Base-by-base conservation (phyloP, 2,329 filamentous ascomycete species). In the Colletotrichum liriopes region DNA sequence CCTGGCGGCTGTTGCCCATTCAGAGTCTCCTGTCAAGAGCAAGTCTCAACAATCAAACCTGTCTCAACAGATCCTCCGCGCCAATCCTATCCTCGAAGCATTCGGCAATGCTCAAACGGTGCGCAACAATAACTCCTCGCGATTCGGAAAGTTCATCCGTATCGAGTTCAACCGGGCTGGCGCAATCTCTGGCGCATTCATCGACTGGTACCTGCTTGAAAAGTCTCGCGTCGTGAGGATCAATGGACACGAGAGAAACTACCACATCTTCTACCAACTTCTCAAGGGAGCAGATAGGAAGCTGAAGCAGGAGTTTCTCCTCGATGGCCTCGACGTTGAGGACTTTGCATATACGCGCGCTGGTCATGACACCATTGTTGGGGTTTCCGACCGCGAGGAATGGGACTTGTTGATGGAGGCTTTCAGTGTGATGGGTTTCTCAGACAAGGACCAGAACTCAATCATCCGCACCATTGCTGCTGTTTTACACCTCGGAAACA, bases 81-180 rank as follows among this genome's bases (percentile, higher is more conserved):
- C 96, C 72, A 99, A 99, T 80, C 96, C 96, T 0, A 99, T 99
- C 60, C 89, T 99, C 3, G 97, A 99, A 88, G 93, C 96, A 1
- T 99, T 99, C 78, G 97, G 97, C 73, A 99, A 99, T 79, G 96
- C 96, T 1, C 97, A 99, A 81, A 99, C 96, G 0, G 94, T 99
- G 39, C 91, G 96, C 65, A 99, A 99, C 82, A 96, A 99, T 84
- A 99, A 99, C 81, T 99, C 96, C 0, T 99, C 96, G 6, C 92
- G 96, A 75, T 99, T 99, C 78, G 96, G 96, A 79, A 99, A 99
- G 82, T 99, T 99, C 79, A 99, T 99, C 80, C 90, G 97, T 61
- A 99, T 99, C 78, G 95, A 98, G 80, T 98, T 99, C 83, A 94
- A 91, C 43, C 89, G 93, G 32, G 90, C 90, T 45, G 97, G 97